Base-by-base conservation (phyloP, 2,329 filamentous ascomycete species). In the Fonsecaea pugnacius region DNA sequence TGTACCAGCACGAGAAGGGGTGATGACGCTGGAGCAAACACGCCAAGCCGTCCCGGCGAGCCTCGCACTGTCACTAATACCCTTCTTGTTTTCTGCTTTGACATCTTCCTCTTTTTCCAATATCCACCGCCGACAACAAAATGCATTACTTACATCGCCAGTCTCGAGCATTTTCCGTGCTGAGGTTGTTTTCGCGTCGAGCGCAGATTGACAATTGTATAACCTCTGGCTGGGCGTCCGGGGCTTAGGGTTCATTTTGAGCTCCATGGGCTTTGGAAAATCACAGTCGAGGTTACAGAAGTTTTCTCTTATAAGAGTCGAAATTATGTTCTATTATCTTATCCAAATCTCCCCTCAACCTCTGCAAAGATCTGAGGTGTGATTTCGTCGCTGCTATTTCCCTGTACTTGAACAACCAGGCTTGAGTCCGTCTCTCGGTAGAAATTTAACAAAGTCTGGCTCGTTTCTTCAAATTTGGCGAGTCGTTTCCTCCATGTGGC, bases 331-430 rank as follows among this genome's bases (percentile, higher is more conserved):
- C 56, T 57, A 58, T 21, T 59, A 24, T 38, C 33, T 64, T 55
- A 67, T 58, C 76, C 82, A 78, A 98, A 98, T 62, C 90, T 85
- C 73, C 82, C 86, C 78, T 91, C 88, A 76, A 99, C 91, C 78
- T 96, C 92, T 8, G 82, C 79, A 73, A 92, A 91, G 32, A 99
- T 82, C 80, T 92, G 88, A n/a, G 95, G 95, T 60, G 85, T 93
- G 71, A 99, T 99, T 79, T 98, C 95, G 74, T 99, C 91, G 74
- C 92, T 96, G 76, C 88, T 94, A 78, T 93, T 87, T 24, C 95
- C 95, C 71, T 91, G 83, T 3, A 97, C 92, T 67, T 91, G 91
- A 86, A 91, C 92, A 40, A 99, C 79, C 12, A 96, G 88, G 9
- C 91, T 92, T 4, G 61, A 51, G 12, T 67, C 53, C 75, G 90